Percentiles rank a stretch among this genome's conserved stretches.
These are phyloP conservation scores for Mucor irregularis DNA, from an alignment of 371 early-diverging fungal species.

Conservation along the genomic window DNA sequence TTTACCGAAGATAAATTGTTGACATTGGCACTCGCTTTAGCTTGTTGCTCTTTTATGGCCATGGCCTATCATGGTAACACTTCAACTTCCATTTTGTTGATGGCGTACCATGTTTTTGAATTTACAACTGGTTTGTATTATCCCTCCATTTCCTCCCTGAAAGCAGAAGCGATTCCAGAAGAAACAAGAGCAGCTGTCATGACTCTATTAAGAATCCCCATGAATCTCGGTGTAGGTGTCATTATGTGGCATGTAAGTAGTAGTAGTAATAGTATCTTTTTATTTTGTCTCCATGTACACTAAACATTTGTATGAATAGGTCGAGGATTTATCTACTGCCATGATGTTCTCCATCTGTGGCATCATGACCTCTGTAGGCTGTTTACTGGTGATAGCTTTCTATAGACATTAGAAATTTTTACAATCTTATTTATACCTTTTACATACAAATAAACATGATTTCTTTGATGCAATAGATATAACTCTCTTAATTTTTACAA, in stretches of 20 bases:
- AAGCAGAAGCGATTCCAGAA: constrained; percentile 71
- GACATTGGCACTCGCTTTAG: constrained; percentile 29
- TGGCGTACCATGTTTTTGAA: constrained; percentile 61
- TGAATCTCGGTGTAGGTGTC: constrained; percentile 75
- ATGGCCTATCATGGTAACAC: constrained; percentile 33
- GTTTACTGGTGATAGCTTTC: constrained; percentile 16
- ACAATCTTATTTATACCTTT: not conserved
- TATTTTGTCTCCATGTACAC: not conserved
- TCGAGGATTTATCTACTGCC: constrained; percentile 17
- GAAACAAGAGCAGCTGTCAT: constrained; percentile 74
- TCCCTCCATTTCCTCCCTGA: constrained; percentile 68
- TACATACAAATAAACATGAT: too few relatives aligned
- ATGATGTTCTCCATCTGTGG: constrained; percentile 26
- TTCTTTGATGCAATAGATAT: too few relatives aligned
- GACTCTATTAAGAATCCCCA: constrained; percentile 75
- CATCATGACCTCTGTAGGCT: constrained; percentile 22
- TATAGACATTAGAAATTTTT: constrained; percentile 8
- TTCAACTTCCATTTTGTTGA: constrained; percentile 33
- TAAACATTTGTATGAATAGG: not conserved
- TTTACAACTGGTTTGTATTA: constrained; percentile 76
- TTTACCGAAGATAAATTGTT: constrained; percentile 31
- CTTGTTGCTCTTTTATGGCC: constrained; percentile 35
- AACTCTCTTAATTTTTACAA: too few relatives aligned
- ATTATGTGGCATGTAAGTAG: constrained; percentile 63
- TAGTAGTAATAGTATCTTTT: not conserved